Evolutionary conservation across 805 yeast species (phyloP).

Genomic region (Pichia phayaonensis): DNA sequence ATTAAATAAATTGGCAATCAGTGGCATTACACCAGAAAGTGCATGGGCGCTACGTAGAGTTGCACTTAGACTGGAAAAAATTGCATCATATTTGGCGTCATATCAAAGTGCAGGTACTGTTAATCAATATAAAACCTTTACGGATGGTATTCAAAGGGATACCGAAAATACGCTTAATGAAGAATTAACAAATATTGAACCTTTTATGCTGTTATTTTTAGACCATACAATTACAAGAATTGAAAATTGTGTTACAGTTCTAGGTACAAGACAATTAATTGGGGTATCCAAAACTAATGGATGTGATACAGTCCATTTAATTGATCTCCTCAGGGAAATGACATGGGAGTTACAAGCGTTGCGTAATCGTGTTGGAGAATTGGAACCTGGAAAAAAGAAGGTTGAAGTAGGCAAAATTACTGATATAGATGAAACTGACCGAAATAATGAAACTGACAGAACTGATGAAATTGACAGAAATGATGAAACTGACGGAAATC

Average conservation of each 20-base stretch:
- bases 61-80: conserved; percentile 49
- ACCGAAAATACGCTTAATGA: conserved; percentile 12
- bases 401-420: not conserved
- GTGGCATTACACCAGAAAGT: conserved; percentile 25
- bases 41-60: conserved; percentile 40
- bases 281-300: not conserved
- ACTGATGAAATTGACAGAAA: no score
- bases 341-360: conserved; percentile 5
- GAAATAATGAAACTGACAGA: no score
- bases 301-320: conserved; percentile 1
- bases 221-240: conserved; percentile 64
- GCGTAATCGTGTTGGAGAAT: not conserved
- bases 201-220: conserved; percentile 46
- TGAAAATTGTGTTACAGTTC: conserved; percentile 47
- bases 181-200: conserved; percentile 17
- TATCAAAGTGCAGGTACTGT: conserved; percentile 30
- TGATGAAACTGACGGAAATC: no score
- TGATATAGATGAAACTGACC: not conserved
- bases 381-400: not conserved
- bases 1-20: conserved; percentile 19
- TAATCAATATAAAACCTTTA: conserved; percentile 3
- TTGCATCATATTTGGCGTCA: conserved; percentile 40
- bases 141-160: conserved; percentile 14
- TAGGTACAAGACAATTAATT: conserved; percentile 30
- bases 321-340: conserved; percentile 6